Base-by-base conservation (phyloP, 2,329 filamentous ascomycete species). In the Colletotrichum australisinense region DNA sequence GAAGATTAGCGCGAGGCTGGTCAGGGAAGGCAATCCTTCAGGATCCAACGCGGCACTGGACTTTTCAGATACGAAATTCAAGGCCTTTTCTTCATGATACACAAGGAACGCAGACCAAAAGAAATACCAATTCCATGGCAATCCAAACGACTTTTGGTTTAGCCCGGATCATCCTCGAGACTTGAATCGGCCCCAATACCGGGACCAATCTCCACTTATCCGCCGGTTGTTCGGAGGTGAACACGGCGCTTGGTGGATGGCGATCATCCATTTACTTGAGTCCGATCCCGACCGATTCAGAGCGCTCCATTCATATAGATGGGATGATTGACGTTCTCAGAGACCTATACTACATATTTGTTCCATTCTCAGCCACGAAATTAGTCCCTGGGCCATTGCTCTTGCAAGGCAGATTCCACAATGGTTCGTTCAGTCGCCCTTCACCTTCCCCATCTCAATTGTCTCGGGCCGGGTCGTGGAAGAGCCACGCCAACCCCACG, bases 361-460 rank as follows among this genome's bases (percentile, higher is more conserved):
- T 11, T 9, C 3, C 19, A 28, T 14, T 32, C 55, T 57, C 55
- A 9, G 14, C 35, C 30, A 24, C 5, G 28, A 24, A 2, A 14
- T 35, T n/a, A 12, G 8, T 19, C 30, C 14, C 12, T 35, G 28
- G n/a, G 5, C 19, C n/a, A 24, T 59, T 5, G 7, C 19, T 59
- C 30, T 24, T n/a, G n/a, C 19, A n/a, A n/a, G 19, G 11, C 5
- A 22, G 14, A 11, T 38, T 30, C 57, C n/a, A 3, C 30, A 24
- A 6, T 5, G 11, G 4, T n/a, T 72, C 22, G 4, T n/a, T 72
- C 22, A 46, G 28, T 69, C 65, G 2, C 59, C 65, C 53, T 73
- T 73, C 26, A 68, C 4, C 14, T 69, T 69, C 1, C 19, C 53
- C 52, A 69, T 9, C 38, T 64, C 66, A 19, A 64, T 52, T 5